Percentiles rank a stretch among this genome's conserved stretches.
phyloP scores from a whole-genome alignment of 768 basidiomycete genomes.

The Phaeotremella fagi region DNA sequence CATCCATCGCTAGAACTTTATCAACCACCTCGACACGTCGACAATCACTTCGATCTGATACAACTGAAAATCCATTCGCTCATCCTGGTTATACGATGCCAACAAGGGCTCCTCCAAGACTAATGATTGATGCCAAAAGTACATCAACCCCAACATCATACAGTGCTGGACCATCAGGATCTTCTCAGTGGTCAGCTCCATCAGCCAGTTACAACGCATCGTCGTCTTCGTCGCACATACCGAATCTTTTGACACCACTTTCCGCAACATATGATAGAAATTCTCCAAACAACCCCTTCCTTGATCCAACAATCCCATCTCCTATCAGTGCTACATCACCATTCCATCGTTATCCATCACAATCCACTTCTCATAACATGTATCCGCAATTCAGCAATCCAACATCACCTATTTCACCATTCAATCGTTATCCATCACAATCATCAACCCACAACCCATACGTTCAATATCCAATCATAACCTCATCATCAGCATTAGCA shows the following conservation, averaged over 20 bases:
- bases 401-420: too few species aligned
- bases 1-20: constrained; percentile 9
- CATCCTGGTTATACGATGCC: not conserved
- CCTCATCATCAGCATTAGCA: too few species aligned
- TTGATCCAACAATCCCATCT: not conserved
- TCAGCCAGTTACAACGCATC: not conserved
- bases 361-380: not conserved
- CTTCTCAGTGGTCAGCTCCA: not conserved
- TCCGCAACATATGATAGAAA: not conserved
- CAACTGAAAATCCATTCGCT: not conserved
- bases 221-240: not conserved
- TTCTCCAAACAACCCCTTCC: not conserved
- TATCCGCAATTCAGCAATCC: not conserved
- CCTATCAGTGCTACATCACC: not conserved
- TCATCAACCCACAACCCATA: not conserved
- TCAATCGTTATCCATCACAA: not conserved
- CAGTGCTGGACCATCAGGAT: not conserved
- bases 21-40: constrained; percentile 4
- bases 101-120: not conserved
- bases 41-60: constrained; percentile 1
- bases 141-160: not conserved
- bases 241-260: not conserved
- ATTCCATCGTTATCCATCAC: not conserved
- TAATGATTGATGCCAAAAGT: not conserved
- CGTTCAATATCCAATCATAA: not conserved